These are phyloP conservation scores for Massospora cicadina DNA, from an alignment of 371 early-diverging fungal genomes.

Conservation along the genomic window DNA sequence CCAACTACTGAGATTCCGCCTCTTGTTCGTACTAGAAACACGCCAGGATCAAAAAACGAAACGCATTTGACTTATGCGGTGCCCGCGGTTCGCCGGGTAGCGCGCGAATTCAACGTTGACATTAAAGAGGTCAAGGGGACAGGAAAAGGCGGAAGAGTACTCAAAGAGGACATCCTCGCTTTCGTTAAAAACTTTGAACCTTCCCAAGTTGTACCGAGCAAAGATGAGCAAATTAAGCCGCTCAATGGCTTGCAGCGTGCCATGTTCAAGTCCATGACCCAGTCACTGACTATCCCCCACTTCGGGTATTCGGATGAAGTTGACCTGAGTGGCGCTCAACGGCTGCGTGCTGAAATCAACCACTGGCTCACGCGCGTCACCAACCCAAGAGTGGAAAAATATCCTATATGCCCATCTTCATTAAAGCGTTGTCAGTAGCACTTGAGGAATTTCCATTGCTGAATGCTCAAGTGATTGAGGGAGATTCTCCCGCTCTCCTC, in stretches of 20 bases:
- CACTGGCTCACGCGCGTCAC: slow-evolving; percentile 21
- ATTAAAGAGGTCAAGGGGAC: slow-evolving; percentile 48
- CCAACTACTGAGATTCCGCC: slow-evolving; percentile 10
- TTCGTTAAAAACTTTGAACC: slow-evolving; percentile 19
- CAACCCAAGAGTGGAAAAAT: slow-evolving; percentile 37
- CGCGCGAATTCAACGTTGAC: slow-evolving; percentile 62
- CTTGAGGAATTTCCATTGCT: slow-evolving; percentile 69
- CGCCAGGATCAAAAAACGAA: slow-evolving; percentile 14
- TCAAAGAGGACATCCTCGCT: slow-evolving; percentile 76
- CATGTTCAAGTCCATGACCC: slow-evolving; percentile 94
- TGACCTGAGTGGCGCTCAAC: slow-evolving; percentile 41
- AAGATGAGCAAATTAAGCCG: slow-evolving; percentile 26
- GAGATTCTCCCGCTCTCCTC: slow-evolving; percentile 31
- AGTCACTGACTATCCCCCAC: slow-evolving; percentile 81
- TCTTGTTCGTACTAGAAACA: not conserved
- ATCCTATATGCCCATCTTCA: slow-evolving; percentile 84
- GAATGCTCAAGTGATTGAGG: slow-evolving; percentile 51
- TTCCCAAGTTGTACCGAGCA: slow-evolving; percentile 15
- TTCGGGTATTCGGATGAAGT: slow-evolving; percentile 89
- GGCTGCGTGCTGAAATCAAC: slow-evolving; percentile 53
- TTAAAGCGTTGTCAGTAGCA: slow-evolving; percentile 81
- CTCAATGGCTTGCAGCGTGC: slow-evolving; percentile 77
- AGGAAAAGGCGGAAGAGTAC: slow-evolving; percentile 71
- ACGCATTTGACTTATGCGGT: slow-evolving; percentile 38
- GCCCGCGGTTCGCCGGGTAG: slow-evolving; percentile 83